Evolutionary conservation across 139 green algal species (phyloP), one percentile per base, ranked within the genome.

Genomic region (Picochlorum sp.): DNA sequence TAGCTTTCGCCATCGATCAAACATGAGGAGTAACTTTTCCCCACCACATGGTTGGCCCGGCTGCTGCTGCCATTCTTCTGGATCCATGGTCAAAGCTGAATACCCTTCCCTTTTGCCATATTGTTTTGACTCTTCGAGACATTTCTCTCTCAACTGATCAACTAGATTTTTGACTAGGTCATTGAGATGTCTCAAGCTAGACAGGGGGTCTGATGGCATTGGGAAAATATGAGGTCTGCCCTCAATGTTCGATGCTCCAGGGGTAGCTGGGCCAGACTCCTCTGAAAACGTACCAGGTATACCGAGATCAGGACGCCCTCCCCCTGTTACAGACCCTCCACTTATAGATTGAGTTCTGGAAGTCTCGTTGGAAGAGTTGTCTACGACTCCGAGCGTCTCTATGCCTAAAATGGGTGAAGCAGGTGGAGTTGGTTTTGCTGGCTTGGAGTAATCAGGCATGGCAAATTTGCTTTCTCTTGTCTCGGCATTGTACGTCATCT

Each of bases 1-100:
- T 64, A 96, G 77, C 77, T 94, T 96, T 60, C 81, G 75, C 88
- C 88, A 91, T 55, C 88, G 72, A 77, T 96, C 88, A 51, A 86
- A 93, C 80, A 96, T 88, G 22, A 96, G 81, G 66, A 95, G 80
- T 67, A 89, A 66, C 18, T 81, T 72, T 72, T 95, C 88, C 4
- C 80, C 80, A 30, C 78, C 67, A 71, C 86, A 95, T 14, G 88
- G 88, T 56, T 81, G 67, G 29, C 45, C 70, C 37, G 64, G 61
- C 60, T 74, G 55, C 7, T 39, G 14, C 24, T 28, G 47, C 69
- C 81, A 89, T 55, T 89, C 82, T n/a, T 51, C 47, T 3, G 80
- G 73, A 52, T 79, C 68, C 56, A 85, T 82, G n/a, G 67, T 80
- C 25, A 90, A 65, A 13, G 67, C 76, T 29, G 59, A 78, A 77